Base-by-base conservation (phyloP, 768 basidiomycete genomes). In the Suillus plorans region DNA sequence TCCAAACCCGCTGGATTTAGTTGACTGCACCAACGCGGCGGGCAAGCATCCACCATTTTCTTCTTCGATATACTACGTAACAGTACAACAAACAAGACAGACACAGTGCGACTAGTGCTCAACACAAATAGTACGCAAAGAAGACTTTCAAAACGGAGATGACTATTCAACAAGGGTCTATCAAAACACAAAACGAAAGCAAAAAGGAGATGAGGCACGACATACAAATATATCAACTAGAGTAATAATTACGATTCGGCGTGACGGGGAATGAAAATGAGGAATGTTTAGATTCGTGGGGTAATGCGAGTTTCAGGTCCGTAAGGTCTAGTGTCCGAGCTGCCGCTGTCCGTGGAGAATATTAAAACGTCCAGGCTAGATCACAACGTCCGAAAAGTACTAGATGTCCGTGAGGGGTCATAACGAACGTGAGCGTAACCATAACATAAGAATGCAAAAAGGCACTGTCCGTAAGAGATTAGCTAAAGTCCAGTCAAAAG, bases 211-310 rank as follows among this genome's bases (percentile, higher is more conserved):
- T 67, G 66, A 68, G 66, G 57, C 68, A 70, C 70, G 68, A 64
- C 61, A 45, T 73, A 74, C 71, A 63, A 64, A 65, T 71, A 71
- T 71, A 69, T 62, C 65, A 56, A 42, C 60, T 74, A 74, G 66
- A 68, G 62, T 76, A 76, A 65, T 66, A 58, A 74, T 74, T 74
- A 74, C 52, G 63, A 67, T 52, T 52, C 50, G 39, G 41, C 56
- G 58, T 59, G 58, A 42, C 3, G 4, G 57, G 57, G 22, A 41
- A 25, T 58, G 36, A n/a, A 37, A 39, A 37, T 58, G 58, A 28
- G 31, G 31, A 31, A 59, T 59, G 64, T 66, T 42, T 53, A 47
- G 12, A 34, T 65, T 58, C 64, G 64, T 67, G 42, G 37, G 25
- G 44, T 73, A 65, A 62, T 65, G 42, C 58, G 31, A 10, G 50